Conservation (phyloP, 768 basidiomycete genomes). For the Rhodocollybia butyracea region DNA sequence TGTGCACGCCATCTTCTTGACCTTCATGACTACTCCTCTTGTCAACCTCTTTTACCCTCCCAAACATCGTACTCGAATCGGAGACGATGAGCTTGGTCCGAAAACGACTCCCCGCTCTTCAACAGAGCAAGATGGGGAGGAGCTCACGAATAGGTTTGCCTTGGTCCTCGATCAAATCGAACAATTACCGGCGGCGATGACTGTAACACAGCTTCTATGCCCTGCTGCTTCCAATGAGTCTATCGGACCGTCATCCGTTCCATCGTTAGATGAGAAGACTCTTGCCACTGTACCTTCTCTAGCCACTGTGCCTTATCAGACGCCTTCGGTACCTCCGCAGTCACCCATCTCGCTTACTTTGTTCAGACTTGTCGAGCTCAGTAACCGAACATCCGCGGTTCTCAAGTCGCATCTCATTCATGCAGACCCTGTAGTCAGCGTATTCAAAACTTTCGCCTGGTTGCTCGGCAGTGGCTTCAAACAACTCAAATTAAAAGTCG, state of each 20-base stretch:
- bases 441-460: conserved; percentile 76
- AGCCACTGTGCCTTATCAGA: not conserved
- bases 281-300: not conserved
- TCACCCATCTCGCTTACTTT: conserved; percentile 49
- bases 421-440: conserved; percentile 68
- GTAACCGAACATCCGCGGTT: conserved; percentile 83
- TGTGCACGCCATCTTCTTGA: conserved; percentile 70
- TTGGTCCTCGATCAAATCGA: conserved; percentile 81
- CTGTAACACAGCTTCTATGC: conserved; percentile 71
- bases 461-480: conserved; percentile 45
- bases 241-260: not conserved
- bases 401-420: conserved; percentile 75
- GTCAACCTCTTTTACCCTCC: conserved; percentile 75
- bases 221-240: conserved; percentile 11
- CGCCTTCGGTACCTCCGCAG: not conserved
- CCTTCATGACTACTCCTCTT: conserved; percentile 83
- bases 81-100: conserved; percentile 17
- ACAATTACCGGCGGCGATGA: conserved; percentile 79
- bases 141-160: conserved; percentile 57
- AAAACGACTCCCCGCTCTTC: not conserved
- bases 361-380: conserved; percentile 86
- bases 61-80: conserved; percentile 38
- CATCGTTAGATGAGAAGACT: conserved; percentile 23
- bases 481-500: conserved; percentile 50
- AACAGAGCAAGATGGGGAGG: conserved; percentile 25